Evolutionary conservation across 2,329 filamentous ascomycete species (phyloP).

Genomic region (Ophiostoma himal-ulmi): DNA sequence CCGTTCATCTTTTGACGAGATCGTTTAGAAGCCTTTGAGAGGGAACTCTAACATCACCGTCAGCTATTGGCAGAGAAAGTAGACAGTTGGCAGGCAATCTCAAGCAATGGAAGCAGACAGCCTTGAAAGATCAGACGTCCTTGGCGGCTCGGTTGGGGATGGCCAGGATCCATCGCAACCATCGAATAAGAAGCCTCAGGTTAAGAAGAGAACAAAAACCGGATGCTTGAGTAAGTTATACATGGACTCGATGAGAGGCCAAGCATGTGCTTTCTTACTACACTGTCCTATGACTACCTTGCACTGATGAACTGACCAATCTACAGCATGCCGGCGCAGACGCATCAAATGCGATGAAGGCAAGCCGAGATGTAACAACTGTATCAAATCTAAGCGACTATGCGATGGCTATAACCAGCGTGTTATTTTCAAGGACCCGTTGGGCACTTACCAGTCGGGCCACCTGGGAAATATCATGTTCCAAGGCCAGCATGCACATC

Average conservation of each 20-base stretch:
- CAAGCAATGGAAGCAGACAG: background rate
- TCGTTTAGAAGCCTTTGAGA: background rate
- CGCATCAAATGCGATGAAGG: constrained; percentile 97
- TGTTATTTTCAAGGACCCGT: constrained; percentile 71
- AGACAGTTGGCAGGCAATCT: background rate
- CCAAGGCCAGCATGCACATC: constrained; percentile 39
- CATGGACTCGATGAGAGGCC: constrained; percentile 17
- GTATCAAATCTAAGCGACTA: constrained; percentile 75
- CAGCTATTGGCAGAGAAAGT: background rate
- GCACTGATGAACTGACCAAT: constrained; percentile 23
- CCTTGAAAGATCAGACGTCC: background rate
- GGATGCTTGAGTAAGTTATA: constrained; percentile 72
- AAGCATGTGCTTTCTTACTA: background rate
- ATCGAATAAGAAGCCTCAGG: constrained; percentile 42
- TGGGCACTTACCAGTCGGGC: constrained; percentile 52
- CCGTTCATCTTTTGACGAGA: background rate
- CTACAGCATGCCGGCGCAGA: constrained; percentile 76
- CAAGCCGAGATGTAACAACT: constrained; percentile 74
- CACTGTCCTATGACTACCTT: background rate
- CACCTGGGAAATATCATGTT: constrained; percentile 42
- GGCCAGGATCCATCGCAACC: constrained; percentile 13
- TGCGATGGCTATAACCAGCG: constrained; percentile 81
- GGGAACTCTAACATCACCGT: background rate
- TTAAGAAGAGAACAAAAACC: constrained; percentile 77
- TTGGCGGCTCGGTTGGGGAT: background rate